phyloP scores from a whole-genome alignment of 139 green algal genomes.

The Nannochloris sp. region DNA sequence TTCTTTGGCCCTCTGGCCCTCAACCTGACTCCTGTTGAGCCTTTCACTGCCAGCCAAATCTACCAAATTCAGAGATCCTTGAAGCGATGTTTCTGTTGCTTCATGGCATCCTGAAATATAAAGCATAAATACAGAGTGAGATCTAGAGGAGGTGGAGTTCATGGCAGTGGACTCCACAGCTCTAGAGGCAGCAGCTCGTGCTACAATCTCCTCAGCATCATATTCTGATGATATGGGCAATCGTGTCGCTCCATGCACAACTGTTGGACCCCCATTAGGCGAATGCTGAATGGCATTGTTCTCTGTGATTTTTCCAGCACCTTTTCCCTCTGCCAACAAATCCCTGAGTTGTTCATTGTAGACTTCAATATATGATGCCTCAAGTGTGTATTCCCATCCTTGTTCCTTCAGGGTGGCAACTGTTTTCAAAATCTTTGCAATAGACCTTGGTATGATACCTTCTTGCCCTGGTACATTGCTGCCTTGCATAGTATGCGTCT shows the following conservation, averaged over 20 bases:
- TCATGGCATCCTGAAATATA: slow-evolving; percentile 78
- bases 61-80: slow-evolving; percentile 82
- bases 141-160: slow-evolving; percentile 81
- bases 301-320: slow-evolving; percentile 41
- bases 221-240: slow-evolving; percentile 43
- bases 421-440: slow-evolving; percentile 68
- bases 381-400: slow-evolving; percentile 76
- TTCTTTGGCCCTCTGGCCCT: slow-evolving; percentile 77
- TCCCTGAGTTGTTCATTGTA: slow-evolving; percentile 87
- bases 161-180: slow-evolving; percentile 82
- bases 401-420: slow-evolving; percentile 43
- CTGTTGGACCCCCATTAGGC: slow-evolving; percentile 56
- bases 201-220: slow-evolving; percentile 52
- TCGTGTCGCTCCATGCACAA: slow-evolving; percentile 42
- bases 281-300: slow-evolving; percentile 75
- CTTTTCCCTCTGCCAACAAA: slow-evolving; percentile 56
- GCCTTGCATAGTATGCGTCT: slow-evolving; percentile 97
- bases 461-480: slow-evolving; percentile 20
- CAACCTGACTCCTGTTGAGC: slow-evolving; percentile 58
- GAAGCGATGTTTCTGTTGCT: slow-evolving; percentile 45
- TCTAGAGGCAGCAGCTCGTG: slow-evolving; percentile 47
- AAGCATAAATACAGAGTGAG: slow-evolving; percentile 92
- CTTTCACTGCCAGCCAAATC: slow-evolving; percentile 87
- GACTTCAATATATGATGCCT: slow-evolving; percentile 86
- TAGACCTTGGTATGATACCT: slow-evolving; percentile 82